Evolutionary conservation across 139 green algal genomes (phyloP).

Genomic region (Spirogloea muscicola): DNA sequence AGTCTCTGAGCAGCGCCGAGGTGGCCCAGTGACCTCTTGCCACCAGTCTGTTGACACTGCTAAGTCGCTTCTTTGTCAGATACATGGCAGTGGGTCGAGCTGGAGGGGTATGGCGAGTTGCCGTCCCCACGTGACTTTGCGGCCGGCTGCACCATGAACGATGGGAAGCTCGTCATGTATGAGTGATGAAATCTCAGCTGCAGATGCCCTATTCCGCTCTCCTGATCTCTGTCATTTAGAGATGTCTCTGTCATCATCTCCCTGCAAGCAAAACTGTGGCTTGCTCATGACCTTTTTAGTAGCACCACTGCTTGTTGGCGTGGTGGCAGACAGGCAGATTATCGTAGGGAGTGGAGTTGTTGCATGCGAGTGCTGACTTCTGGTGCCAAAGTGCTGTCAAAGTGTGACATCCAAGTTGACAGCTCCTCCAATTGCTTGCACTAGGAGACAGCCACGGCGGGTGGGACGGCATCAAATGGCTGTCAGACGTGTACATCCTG

Average conservation of each 20-base stretch:
- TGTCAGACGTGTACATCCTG: slow-evolving; percentile 15
- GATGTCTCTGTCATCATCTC: neutral
- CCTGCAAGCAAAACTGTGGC: neutral
- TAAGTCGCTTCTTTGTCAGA: too few relatives aligned
- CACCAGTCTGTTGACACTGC: neutral
- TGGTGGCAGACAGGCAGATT: too few relatives aligned
- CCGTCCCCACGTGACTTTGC: slow-evolving; percentile 26
- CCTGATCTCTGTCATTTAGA: too few relatives aligned
- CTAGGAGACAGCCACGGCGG: neutral
- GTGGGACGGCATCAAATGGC: slow-evolving; percentile 10
- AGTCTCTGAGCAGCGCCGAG: too few relatives aligned
- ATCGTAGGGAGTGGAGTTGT: too few relatives aligned
- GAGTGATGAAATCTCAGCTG: neutral
- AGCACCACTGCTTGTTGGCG: too few relatives aligned
- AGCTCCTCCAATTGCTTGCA: neutral
- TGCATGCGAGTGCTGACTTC: too few relatives aligned
- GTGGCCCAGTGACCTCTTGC: neutral
- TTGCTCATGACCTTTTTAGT: neutral
- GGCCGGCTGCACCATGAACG: neutral
- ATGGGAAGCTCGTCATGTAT: neutral
- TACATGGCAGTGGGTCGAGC: slow-evolving; percentile 35
- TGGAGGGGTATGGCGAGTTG: neutral
- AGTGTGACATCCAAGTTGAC: neutral
- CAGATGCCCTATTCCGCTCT: neutral
- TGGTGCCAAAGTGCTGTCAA: neutral